phyloP scores from a whole-genome alignment of 192 early-diverging fungal species.

The Coemansia sp. region DNA sequence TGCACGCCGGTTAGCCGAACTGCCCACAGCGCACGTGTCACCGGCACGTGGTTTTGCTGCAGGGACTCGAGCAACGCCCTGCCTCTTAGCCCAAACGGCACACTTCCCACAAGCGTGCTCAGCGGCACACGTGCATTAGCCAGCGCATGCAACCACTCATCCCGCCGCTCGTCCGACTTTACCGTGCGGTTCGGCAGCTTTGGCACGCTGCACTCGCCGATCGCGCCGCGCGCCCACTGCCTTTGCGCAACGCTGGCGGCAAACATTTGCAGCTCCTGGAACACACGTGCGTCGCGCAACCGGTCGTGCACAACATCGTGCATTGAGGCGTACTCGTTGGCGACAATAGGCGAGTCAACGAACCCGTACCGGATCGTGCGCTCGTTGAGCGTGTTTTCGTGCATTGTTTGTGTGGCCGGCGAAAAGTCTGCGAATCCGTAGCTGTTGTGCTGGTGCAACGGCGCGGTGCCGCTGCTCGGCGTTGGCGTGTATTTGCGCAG shows the following conservation, averaged over 20 bases:
- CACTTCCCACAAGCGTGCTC: constrained; percentile 19
- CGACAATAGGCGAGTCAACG: constrained; percentile 53
- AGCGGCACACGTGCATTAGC: constrained; percentile 44
- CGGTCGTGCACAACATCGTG: constrained; percentile 43
- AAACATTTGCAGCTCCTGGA: constrained; percentile 42
- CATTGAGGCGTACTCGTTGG: constrained; percentile 34
- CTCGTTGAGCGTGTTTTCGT: constrained; percentile 57
- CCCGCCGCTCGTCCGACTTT: constrained; percentile 28
- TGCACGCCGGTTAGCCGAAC: constrained; percentile 65
- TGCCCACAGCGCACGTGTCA: constrained; percentile 67
- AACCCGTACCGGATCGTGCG: constrained; percentile 65
- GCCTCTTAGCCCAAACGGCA: constrained; percentile 56
- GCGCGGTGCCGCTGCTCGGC: constrained; percentile 29
- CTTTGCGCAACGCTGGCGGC: constrained; percentile 38
- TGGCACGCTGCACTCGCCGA: constrained; percentile 1
- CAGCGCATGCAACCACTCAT: constrained; percentile 44
- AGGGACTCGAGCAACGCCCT: constrained; percentile 61
- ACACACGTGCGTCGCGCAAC: constrained; percentile 38
- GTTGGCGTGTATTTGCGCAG: constrained; percentile 45
- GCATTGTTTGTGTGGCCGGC: constrained; percentile 48
- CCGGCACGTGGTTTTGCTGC: constrained; percentile 55
- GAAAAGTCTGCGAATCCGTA: constrained; percentile 56
- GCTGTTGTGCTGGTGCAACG: constrained; percentile 26
- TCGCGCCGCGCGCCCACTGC: constrained; percentile 24
- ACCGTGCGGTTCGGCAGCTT: constrained; percentile 25